These are phyloP conservation scores for Actinomortierella ambigua DNA, from an alignment of 371 early-diverging fungal species.

Conservation along the genomic window DNA sequence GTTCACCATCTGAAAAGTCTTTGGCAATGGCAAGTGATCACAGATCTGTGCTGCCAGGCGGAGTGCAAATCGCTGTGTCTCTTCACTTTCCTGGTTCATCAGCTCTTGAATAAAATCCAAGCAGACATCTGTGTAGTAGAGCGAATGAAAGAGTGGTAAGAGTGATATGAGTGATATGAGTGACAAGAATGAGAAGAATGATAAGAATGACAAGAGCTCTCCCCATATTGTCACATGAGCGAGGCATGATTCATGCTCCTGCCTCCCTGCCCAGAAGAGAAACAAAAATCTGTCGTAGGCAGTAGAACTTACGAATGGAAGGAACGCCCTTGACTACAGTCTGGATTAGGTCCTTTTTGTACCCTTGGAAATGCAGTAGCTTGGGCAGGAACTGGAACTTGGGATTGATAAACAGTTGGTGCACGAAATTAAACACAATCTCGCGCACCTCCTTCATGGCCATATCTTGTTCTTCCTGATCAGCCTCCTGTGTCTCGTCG, in stretches of 20 bases:
- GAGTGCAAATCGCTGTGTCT: conserved; percentile 31
- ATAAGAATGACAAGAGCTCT: too few relatives aligned
- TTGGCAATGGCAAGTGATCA: conserved; percentile 26
- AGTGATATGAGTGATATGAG: too few relatives aligned
- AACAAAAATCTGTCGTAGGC: too few relatives aligned
- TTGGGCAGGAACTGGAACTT: conserved; percentile 59
- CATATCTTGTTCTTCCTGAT: conserved; percentile 43
- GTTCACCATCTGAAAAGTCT: conserved; percentile 24
- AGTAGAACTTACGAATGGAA: conserved; percentile 50
- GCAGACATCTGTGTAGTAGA: conserved; percentile 40
- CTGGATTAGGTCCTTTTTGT: conserved; percentile 58
- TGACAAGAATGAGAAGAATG: too few relatives aligned
- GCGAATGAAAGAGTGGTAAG: neutral
- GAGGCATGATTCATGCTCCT: too few relatives aligned
- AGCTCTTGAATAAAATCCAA: conserved; percentile 59
- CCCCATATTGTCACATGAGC: too few relatives aligned
- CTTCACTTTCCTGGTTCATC: conserved; percentile 8
- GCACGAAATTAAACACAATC: conserved; percentile 58
- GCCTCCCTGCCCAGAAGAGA: too few relatives aligned
- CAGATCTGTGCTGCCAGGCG: conserved; percentile 31
- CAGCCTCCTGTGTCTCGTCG: conserved; percentile 19
- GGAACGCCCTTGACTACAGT: conserved; percentile 59
- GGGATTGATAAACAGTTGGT: conserved; percentile 60
- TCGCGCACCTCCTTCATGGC: conserved; percentile 48
- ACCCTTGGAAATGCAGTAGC: conserved; percentile 66